Conservation (phyloP, 345 rosid genomes). For the Limnanthes douglasii region DNA sequence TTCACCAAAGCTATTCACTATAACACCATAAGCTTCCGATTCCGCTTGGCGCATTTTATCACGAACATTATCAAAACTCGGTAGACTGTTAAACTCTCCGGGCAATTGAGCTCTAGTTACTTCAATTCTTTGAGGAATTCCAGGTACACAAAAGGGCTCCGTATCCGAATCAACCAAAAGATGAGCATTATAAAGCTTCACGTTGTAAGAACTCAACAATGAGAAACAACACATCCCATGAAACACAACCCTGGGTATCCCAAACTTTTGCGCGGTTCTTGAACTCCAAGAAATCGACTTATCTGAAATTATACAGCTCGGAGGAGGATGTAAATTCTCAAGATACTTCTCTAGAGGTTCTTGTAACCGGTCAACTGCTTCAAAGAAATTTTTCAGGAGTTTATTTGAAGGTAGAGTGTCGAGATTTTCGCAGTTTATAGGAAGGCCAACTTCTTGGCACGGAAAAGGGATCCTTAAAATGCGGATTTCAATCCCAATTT, state of each 20-base stretch:
- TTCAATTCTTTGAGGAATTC: slow-evolving; percentile 24
- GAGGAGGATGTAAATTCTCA: slow-evolving; percentile 17
- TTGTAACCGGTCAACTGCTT: slow-evolving; percentile 30
- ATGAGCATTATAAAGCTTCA: slow-evolving; percentile 24
- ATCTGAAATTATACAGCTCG: slow-evolving; percentile 73
- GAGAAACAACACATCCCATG: slow-evolving; percentile 71
- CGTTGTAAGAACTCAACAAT: slow-evolving; percentile 33
- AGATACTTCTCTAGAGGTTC: slow-evolving; percentile 40
- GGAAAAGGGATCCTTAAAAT: slow-evolving; percentile 36
- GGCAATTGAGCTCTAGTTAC: slow-evolving; percentile 51
- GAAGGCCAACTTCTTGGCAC: slow-evolving; percentile 49
- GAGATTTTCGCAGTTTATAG: slow-evolving; percentile 55
- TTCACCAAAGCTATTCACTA: slow-evolving; percentile 47
- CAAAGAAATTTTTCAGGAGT: slow-evolving; percentile 34
- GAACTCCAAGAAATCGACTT: slow-evolving; percentile 56
- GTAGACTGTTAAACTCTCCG: slow-evolving; percentile 25
- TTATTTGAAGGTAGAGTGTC: slow-evolving; percentile 46
- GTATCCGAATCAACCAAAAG: slow-evolving; percentile 23
- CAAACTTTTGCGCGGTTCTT: slow-evolving; percentile 26
- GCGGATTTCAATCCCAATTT: slow-evolving; percentile 19
- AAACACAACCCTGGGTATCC: slow-evolving; percentile 62
- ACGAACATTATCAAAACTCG: slow-evolving; percentile 37
- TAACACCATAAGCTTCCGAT: slow-evolving; percentile 37
- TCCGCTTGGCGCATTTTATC: slow-evolving; percentile 58
- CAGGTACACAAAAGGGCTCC: slow-evolving; percentile 46